Evolutionary conservation across 805 yeast species (phyloP).

Genomic region (Priceomyces haplophilus): DNA sequence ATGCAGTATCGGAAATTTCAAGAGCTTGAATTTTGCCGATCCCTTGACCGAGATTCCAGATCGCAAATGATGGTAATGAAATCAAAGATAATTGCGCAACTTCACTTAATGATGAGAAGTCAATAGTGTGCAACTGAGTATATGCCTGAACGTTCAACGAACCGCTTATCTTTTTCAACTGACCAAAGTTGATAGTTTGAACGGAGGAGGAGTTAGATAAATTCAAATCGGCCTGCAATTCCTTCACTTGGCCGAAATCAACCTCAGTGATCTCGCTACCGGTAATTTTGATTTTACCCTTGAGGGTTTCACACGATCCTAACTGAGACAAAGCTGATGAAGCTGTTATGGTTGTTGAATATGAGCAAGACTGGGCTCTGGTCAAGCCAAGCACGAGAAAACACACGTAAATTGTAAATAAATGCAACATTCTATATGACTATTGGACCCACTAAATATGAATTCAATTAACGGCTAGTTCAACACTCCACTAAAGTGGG

Average conservation of each 20-base stretch:
- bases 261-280: conserved; percentile 30
- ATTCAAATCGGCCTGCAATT: conserved; percentile 28
- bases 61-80: conserved; percentile 41
- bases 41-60: conserved; percentile 35
- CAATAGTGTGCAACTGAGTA: conserved; percentile 38
- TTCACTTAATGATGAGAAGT: conserved; percentile 29
- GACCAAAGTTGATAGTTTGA: conserved; percentile 28
- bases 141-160: conserved; percentile 33
- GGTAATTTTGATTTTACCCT: conserved; percentile 36
- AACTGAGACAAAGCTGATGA: conserved; percentile 32
- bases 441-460: not conserved
- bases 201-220: conserved; percentile 40
- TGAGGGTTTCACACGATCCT: conserved; percentile 40
- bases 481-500: not conserved
- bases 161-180: conserved; percentile 33
- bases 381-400: conserved; percentile 7
- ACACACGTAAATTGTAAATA: not conserved
- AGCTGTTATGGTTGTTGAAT: conserved; percentile 39
- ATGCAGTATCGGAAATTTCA: conserved; percentile 42
- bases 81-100: conserved; percentile 32
- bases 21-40: conserved; percentile 31
- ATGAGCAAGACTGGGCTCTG: conserved; percentile 30
- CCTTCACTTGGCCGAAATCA: conserved; percentile 28
- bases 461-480: too few relatives aligned
- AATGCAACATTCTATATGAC: conserved; percentile 3